Evolutionary conservation across 2,329 filamentous ascomycete genomes (phyloP), one percentile per base, ranked within the genome.

Genomic region (Elsinoe arachidis): DNA sequence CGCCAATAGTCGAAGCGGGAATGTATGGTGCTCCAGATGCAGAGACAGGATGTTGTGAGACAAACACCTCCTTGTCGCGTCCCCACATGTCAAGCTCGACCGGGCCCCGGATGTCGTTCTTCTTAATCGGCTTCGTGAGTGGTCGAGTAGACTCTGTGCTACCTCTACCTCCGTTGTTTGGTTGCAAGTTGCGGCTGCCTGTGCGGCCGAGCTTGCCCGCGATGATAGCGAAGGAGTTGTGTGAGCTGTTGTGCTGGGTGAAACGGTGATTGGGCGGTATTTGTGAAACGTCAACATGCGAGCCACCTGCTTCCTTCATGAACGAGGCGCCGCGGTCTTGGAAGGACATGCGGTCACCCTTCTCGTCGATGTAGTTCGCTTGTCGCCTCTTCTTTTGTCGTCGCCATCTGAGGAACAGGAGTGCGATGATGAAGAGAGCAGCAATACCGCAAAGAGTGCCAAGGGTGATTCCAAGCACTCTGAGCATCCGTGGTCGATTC

Each of bases 371-470:
- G 46, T 65, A 63, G n/a, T 63, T 53, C 61, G 41, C 44, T 73
- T 78, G 77, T 53, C 75, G 72, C 56, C 76, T 80, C 64, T 79
- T 78, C 68, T 80, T 83, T 63, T 80, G 78, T 59, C 78, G 79
- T 62, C 80, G 77, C 66, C 80, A 81, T 66, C 81, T 79, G 21
- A 90, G 72, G 26, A 87, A 76, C 53, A 93, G 75, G 17, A 96
- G 78, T n/a, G 90, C 68, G 1, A 88, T 69, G 23, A 87, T 77
- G n/a, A 95, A 74, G 5, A 96, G 68, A 0, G 83, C 73, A 17
- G 86, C 83, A 55, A 90, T 75, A 15, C 87, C 90, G 55, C 88
- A 80, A 19, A 96, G 83, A n/a, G 85, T 84, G 11, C 91, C 90
- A 1, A 97, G 78, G 0, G 88, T 88, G 53, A 88, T 88, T 34